A percentile compares a stretch with the other conserved stretches of the same genome.
Conservation (phyloP, 2,329 filamentous ascomycete genomes). For the Stemphylium lycopersici region DNA sequence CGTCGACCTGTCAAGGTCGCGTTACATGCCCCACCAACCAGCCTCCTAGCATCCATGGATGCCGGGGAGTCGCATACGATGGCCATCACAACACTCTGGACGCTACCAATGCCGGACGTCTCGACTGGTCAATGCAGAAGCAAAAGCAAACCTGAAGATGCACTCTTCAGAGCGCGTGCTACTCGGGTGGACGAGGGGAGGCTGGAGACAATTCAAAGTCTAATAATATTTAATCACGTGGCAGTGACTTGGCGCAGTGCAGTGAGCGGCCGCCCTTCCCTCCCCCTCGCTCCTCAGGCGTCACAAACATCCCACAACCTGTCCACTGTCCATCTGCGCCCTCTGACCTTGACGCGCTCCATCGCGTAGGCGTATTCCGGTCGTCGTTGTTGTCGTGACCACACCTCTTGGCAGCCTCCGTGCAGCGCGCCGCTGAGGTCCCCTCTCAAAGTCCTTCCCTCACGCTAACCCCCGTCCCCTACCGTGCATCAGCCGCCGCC, state of each 20-base stretch:
- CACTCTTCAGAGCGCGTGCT: background rate
- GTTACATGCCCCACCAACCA: conserved; percentile 9
- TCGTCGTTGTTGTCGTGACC: conserved; percentile 17
- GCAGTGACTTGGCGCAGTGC: conserved; percentile 15
- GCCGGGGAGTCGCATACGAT: background rate
- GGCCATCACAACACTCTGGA: background rate
- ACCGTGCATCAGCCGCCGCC: conserved; percentile 26
- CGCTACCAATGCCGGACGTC: background rate
- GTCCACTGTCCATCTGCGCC: background rate
- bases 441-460: conserved; percentile 20
- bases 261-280: conserved; percentile 14
- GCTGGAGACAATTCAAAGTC: conserved; percentile 14
- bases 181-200: conserved; percentile 4
- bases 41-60: background rate
- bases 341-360: conserved; percentile 8
- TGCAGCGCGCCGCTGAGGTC: conserved; percentile 15
- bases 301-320: conserved; percentile 8
- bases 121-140: background rate
- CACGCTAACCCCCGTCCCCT: conserved; percentile 19
- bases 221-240: conserved; percentile 23
- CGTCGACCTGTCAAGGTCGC: conserved; percentile 8
- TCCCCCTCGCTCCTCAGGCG: conserved; percentile 6
- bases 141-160: conserved; percentile 6
- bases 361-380: conserved; percentile 2
- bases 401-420: conserved; percentile 13